Percentiles rank a stretch among this genome's conserved stretches.
Evolutionary conservation across 768 basidiomycete genomes (phyloP).

Genomic region (Tephrocybe sp.): DNA sequence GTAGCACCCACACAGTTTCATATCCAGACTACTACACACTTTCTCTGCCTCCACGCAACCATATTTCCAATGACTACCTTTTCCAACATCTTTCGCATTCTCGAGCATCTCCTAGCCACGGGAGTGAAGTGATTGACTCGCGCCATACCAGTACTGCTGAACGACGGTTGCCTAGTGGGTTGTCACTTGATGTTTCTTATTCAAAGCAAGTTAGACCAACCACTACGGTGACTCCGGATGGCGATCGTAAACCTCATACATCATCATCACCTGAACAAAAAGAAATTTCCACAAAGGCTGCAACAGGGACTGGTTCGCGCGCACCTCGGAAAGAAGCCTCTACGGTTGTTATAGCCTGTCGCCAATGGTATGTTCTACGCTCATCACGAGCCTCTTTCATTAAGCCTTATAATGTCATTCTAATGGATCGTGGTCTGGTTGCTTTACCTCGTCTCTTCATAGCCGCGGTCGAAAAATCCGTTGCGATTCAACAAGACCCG

Average conservation of each 20-base stretch:
- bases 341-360: constrained; percentile 77
- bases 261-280: constrained; percentile 30
- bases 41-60: constrained; percentile 40
- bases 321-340: constrained; percentile 56
- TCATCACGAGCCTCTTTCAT: constrained; percentile 30
- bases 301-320: constrained; percentile 30
- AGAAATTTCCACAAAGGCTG: constrained; percentile 29
- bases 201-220: constrained; percentile 30
- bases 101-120: constrained; percentile 37
- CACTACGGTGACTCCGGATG: constrained; percentile 27
- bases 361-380: constrained; percentile 64
- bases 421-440: constrained; percentile 28
- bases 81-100: constrained; percentile 37
- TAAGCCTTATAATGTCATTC: constrained; percentile 36
- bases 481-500: constrained; percentile 80
- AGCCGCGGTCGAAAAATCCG: constrained; percentile 85
- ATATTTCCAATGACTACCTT: constrained; percentile 41
- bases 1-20: constrained; percentile 35
- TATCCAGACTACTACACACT: constrained; percentile 41
- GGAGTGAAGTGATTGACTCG: constrained; percentile 32
- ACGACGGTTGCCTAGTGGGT: constrained; percentile 42
- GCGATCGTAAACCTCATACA: constrained; percentile 28
- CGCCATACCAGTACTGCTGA: constrained; percentile 37
- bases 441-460: constrained; percentile 28
- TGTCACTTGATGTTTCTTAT: constrained; percentile 44